Base-by-base conservation (phyloP, 345 rosid genomes). In the Hibiscus tridactylites region DNA sequence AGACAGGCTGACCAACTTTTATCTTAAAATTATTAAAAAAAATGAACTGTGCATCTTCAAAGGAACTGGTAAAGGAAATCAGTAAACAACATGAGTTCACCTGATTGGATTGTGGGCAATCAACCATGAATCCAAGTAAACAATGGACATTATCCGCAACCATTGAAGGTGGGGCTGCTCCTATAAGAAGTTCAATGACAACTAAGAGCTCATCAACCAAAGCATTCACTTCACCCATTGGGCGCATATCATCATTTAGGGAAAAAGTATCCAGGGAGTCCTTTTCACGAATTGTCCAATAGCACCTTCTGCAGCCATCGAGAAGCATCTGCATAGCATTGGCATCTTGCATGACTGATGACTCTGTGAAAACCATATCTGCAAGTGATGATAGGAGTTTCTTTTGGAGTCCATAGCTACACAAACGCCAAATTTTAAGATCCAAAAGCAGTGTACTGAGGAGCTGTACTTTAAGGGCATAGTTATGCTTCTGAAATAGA, bases 281-380 rank as follows among this genome's bases (percentile, higher is more conserved):
- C 83, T 86, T 89, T 81, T 95, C 98, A 58, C 79, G 83, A 73
- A 87, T 75, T 75, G 87, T 84, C 99, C 99, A 95, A 78, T 92
- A 95, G 83, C 99, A 95, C 81, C 87, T 90, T 88, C 99, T 88
- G 85, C 99, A 90, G 77, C 94, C 93, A 87, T 95, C 99, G 72
- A 95, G 92, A 85, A 95, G 98, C 92, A 92, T 80, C 78, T 95
- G 99, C 81, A 95, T 89, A 80, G 99, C 99, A 79, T 90, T 90
- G 59, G 98, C 99, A 81, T 92, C 85, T 78, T 91, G 85, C 99
- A 95, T 95, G 66, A 85, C 92, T 49, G 79, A 76, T 75, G 97
- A 88, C 81, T 95, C 98, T 19, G 94, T 90, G 83, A 95, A 95
- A 81, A 95, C 98, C 98, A 90, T 92, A 85, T 92, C 99, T 64